Conservation (phyloP, 441 rosid species). For the Populus hybrid region DNA sequence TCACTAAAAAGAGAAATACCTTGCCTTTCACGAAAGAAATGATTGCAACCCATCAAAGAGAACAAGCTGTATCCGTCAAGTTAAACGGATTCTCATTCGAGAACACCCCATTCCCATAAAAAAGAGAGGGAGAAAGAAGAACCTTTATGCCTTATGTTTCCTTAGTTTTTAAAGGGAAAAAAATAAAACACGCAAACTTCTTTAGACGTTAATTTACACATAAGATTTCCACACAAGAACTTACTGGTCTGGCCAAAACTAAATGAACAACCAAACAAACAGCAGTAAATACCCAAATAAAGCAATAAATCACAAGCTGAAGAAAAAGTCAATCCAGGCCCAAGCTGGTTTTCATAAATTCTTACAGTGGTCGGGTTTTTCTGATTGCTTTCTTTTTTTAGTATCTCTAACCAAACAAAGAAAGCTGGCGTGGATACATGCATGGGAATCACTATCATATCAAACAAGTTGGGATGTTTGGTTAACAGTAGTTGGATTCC, state of each 20-base stretch:
- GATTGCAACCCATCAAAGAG: conserved; percentile 9
- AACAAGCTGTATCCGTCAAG: conserved; percentile 21
- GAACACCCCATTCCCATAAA: not conserved
- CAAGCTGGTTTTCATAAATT: not conserved
- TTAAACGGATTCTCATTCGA: conserved; percentile 11
- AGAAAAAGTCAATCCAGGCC: conserved; percentile 14
- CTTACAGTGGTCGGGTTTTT: not conserved
- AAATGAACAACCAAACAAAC: not conserved
- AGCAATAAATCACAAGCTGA: not conserved
- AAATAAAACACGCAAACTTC: not conserved
- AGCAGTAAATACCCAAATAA: no score
- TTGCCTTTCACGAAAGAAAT: conserved; percentile 23
- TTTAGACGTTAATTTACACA: conserved; percentile 4
- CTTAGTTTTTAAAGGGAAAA: not conserved
- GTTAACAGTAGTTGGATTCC: conserved; percentile 25
- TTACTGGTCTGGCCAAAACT: not conserved
- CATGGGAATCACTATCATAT: conserved; percentile 5
- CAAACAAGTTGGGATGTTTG: conserved; percentile 26
- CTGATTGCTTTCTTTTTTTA: not conserved
- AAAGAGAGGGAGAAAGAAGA: not conserved
- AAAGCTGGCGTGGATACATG: not conserved
- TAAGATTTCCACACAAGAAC: no score
- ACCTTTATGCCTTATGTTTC: conserved; percentile 17
- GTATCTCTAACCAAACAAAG: conserved; percentile 14
- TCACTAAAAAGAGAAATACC: conserved; percentile 1